Evolutionary conservation across 805 yeast species (phyloP).

Genomic region (Yamadazyma akitaensis): DNA sequence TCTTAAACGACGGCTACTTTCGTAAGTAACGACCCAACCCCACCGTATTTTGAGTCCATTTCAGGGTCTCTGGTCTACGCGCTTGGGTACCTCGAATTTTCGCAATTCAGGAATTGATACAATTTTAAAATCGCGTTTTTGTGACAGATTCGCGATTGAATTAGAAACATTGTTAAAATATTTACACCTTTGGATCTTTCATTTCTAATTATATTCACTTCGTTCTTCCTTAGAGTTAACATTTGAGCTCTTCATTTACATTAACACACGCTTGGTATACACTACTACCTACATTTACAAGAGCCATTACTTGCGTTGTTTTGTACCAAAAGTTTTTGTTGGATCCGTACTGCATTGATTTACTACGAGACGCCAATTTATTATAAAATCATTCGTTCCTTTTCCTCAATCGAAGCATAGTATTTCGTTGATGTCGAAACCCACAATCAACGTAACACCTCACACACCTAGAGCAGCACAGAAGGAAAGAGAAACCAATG

Average conservation of each 20-base stretch:
- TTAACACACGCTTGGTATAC: neutral
- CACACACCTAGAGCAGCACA: neutral
- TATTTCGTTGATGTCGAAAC: no score
- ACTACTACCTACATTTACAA: neutral
- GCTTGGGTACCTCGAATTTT: neutral
- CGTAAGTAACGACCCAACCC: no score
- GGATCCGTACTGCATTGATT: neutral
- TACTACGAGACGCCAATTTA: neutral
- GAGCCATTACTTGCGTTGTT: no score
- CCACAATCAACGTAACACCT: neutral
- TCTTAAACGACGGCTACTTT: no score
- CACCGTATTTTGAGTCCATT: neutral
- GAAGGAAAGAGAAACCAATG: neutral
- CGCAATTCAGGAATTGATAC: neutral
- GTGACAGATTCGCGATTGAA: constrained; percentile 6
- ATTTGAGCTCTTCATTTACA: neutral
- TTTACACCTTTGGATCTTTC: neutral
- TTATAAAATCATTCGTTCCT: neutral
- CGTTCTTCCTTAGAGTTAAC: neutral
- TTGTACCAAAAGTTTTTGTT: neutral
- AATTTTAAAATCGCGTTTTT: constrained; percentile 3
- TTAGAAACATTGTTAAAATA: neutral
- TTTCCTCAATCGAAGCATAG: neutral
- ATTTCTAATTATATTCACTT: neutral
- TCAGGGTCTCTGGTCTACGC: neutral